Evolutionary conservation across 2,329 filamentous ascomycete species (phyloP).

Genomic region (Chaetomium sp.): DNA sequence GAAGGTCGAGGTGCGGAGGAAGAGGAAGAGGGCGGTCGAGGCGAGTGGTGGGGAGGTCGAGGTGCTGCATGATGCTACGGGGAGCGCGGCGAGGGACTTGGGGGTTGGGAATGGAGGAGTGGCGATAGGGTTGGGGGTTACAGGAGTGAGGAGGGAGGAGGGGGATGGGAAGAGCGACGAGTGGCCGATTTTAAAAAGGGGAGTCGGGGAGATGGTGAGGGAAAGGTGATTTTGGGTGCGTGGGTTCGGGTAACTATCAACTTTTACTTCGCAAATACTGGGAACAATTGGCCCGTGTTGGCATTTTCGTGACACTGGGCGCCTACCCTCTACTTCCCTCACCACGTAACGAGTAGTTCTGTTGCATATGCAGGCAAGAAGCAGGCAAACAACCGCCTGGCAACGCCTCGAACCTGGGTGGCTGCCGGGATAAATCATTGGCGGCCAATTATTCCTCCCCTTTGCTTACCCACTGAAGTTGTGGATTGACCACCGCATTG

Average conservation of each 20-base stretch:
- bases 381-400: too few relatives aligned
- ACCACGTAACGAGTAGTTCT: too few relatives aligned
- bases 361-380: too few relatives aligned
- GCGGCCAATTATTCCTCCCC: too few relatives aligned
- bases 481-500: background rate
- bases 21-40: background rate
- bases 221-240: background rate
- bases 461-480: background rate
- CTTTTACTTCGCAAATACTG: too few relatives aligned
- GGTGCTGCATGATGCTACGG: background rate
- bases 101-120: background rate
- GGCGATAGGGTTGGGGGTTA: background rate
- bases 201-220: background rate
- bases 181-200: slow-evolving; percentile 11
- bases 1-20: background rate
- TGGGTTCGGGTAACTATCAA: background rate
- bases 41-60: background rate
- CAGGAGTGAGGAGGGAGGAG: background rate
- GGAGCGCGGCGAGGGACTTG: background rate
- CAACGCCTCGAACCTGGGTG: too few relatives aligned
- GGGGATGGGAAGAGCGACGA: slow-evolving; percentile 10
- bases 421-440: too few relatives aligned
- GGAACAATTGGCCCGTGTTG: too few relatives aligned
- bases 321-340: too few relatives aligned
- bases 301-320: too few relatives aligned